phyloP scores from a whole-genome alignment of 1,139 yeast species.

The Yamadazyma blattariae region DNA sequence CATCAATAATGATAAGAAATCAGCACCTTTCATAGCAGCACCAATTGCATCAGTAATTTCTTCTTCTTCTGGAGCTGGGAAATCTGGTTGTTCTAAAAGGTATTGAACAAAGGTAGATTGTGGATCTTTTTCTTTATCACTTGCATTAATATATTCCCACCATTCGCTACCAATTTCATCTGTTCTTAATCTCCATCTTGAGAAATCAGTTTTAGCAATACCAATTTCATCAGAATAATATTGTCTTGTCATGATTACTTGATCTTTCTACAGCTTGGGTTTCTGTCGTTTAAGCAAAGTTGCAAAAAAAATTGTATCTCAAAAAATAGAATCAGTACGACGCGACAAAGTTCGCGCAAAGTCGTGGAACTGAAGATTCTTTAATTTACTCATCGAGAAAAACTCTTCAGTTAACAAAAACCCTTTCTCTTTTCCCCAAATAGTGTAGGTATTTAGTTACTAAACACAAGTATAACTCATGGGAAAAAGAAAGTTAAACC shows the following conservation, averaged over 20 bases:
- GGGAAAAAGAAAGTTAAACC: conserved; percentile 31
- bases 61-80: conserved; percentile 39
- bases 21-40: conserved; percentile 74
- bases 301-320: too few relatives aligned
- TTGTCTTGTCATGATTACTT: not conserved
- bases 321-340: too few relatives aligned
- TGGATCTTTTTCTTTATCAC: conserved; percentile 36
- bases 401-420: conserved; percentile 2
- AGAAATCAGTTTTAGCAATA: conserved; percentile 63
- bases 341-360: too few relatives aligned
- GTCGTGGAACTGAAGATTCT: conserved; percentile 1
- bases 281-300: too few relatives aligned
- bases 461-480: conserved; percentile 12
- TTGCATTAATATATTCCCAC: conserved; percentile 67
- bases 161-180: conserved; percentile 73
- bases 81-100: conserved; percentile 45
- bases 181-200: conserved; percentile 72
- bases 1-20: conserved; percentile 65
- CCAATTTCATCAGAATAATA: conserved; percentile 62
- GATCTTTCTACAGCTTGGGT: too few relatives aligned
- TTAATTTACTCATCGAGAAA: conserved; percentile 5
- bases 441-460: conserved; percentile 1
- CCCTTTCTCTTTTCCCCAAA: not conserved
- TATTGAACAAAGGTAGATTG: conserved; percentile 62
- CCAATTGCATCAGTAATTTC: conserved; percentile 47